Conservation (phyloP, 441 rosid genomes). For the Eutrema salsugineum region DNA sequence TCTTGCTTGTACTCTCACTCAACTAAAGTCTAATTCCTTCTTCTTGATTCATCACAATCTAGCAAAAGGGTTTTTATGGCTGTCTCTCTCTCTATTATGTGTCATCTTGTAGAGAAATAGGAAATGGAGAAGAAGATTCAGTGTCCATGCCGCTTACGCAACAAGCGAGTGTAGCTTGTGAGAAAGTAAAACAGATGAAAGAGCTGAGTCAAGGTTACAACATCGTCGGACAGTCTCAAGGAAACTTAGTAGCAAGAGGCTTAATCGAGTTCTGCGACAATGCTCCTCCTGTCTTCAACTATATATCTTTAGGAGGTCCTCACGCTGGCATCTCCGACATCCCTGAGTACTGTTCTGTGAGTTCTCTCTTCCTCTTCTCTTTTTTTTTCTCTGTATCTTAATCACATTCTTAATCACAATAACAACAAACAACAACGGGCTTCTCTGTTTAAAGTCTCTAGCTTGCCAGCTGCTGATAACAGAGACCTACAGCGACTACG, state of each 20-base stretch:
- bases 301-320: constrained; percentile 61
- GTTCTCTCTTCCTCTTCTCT: background rate
- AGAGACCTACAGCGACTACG: constrained; percentile 48
- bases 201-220: constrained; percentile 66
- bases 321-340: constrained; percentile 71
- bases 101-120: constrained; percentile 25
- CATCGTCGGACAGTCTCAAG: constrained; percentile 84
- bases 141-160: constrained; percentile 5
- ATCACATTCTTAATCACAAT: background rate
- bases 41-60: background rate
- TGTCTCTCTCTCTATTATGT: background rate
- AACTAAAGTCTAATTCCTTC: background rate
- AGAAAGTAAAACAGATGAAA: constrained; percentile 67
- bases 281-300: constrained; percentile 66
- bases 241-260: constrained; percentile 64
- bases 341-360: constrained; percentile 1
- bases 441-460: background rate
- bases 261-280: constrained; percentile 72
- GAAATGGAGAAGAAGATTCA: constrained; percentile 11
- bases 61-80: background rate
- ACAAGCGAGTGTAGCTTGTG: constrained; percentile 67
- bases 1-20: constrained; percentile 65
- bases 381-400: background rate
- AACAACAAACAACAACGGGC: background rate
- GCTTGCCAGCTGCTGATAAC: constrained; percentile 30